A percentile compares a stretch with the other conserved stretches of the same genome.
These are phyloP conservation scores for Solanum pennellii DNA, from an alignment of 257 asterid genomes.

Conservation along the genomic window DNA sequence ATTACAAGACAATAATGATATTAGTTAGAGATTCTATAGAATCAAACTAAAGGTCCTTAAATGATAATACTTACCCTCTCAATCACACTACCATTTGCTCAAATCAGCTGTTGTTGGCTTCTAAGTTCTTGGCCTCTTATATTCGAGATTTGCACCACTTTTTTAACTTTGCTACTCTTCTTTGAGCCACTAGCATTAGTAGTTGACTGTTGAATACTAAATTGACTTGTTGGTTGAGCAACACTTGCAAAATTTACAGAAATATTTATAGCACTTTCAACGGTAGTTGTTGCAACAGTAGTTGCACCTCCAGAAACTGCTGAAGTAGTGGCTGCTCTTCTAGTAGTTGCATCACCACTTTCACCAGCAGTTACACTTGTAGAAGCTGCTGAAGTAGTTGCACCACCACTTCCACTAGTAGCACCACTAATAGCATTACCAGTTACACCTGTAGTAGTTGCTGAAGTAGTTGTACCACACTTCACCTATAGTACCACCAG, in stretches of 20 bases:
- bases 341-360: background rate
- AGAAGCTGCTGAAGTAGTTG: no score
- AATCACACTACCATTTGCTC: background rate
- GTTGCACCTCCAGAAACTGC: background rate
- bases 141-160: background rate
- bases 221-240: background rate
- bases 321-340: background rate
- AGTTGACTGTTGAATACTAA: background rate
- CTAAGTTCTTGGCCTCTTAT: background rate
- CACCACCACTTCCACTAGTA: no score
- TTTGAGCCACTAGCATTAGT: background rate
- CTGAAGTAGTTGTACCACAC: no score
- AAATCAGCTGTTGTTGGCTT: background rate
- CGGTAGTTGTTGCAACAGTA: no score
- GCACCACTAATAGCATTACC: no score
- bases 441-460: no score
- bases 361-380: no score
- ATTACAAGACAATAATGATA: background rate
- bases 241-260: background rate
- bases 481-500: no score
- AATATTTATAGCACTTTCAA: background rate
- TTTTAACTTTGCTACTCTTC: background rate
- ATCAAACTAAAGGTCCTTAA: background rate
- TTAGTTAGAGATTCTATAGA: background rate
- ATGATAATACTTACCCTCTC: background rate